These are phyloP conservation scores for Bjerkandera adusta DNA, from an alignment of 1,284 basidiomycete genomes.

Conservation along the genomic window DNA sequence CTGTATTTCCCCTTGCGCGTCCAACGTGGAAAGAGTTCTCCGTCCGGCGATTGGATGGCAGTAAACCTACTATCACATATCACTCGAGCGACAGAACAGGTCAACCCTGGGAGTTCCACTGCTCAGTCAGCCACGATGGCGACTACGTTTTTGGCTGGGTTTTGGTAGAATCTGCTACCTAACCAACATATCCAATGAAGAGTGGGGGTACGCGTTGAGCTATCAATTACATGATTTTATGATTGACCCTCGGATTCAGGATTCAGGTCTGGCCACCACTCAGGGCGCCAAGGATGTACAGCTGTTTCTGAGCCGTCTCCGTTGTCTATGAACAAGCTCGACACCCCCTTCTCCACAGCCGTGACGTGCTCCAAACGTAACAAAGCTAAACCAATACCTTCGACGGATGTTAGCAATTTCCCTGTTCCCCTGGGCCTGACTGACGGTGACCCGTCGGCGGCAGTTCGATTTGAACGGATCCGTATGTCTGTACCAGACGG, in stretches of 20 bases:
- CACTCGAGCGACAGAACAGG: conserved; percentile 17
- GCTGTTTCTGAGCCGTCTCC: conserved; percentile 19
- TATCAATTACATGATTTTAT: not conserved
- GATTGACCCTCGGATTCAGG: not conserved
- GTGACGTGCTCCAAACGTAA: conserved; percentile 66
- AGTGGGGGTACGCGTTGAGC: not conserved
- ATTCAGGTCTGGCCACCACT: conserved; percentile 59
- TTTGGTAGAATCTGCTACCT: conserved; percentile 50
- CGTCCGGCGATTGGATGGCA: conserved; percentile 37
- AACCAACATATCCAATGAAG: too few species aligned
- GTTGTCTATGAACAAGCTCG: not conserved
- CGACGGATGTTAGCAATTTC: conserved; percentile 56
- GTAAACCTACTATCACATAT: conserved; percentile 53
- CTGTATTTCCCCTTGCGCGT: conserved; percentile 59
- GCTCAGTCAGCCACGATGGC: conserved; percentile 83
- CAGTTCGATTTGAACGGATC: conserved; percentile 13
- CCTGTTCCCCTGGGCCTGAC: conserved; percentile 62
- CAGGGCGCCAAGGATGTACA: conserved; percentile 60
- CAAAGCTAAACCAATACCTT: conserved; percentile 66
- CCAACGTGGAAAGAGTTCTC: conserved; percentile 82
- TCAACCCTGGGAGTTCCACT: conserved; percentile 44
- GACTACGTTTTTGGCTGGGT: conserved; percentile 81
- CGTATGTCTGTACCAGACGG: conserved; percentile 19
- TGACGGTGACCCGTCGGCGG: conserved; percentile 17
- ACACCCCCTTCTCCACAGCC: conserved; percentile 32